These are phyloP conservation scores for Sophora flavescens DNA, from an alignment of 306 rosid genomes.

Conservation along the genomic window DNA sequence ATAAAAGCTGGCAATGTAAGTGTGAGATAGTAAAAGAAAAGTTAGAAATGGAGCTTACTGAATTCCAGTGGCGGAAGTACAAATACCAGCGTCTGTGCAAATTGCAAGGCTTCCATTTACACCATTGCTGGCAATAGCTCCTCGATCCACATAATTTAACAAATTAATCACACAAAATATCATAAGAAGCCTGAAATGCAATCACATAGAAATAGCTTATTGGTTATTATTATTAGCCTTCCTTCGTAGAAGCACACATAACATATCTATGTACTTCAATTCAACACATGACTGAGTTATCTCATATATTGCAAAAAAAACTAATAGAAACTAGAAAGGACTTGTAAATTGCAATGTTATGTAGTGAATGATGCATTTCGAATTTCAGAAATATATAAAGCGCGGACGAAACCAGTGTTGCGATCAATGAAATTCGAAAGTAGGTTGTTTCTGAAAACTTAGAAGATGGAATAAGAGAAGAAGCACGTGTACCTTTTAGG, in stretches of 20 bases:
- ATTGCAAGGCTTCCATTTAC: slow-evolving; percentile 74
- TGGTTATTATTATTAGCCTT: background rate
- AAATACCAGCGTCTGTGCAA: slow-evolving; percentile 77
- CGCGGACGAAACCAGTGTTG: background rate
- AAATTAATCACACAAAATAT: slow-evolving; percentile 72
- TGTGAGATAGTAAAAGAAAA: background rate
- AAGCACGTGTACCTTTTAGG: slow-evolving; percentile 48
- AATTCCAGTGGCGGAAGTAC: slow-evolving; percentile 80
- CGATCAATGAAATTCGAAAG: no score
- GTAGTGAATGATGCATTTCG: background rate
- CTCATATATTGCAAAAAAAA: no score
- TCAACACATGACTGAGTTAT: background rate
- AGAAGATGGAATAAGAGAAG: background rate
- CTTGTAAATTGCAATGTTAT: background rate
- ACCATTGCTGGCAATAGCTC: slow-evolving; percentile 93
- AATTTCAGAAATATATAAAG: background rate
- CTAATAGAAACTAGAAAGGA: no score
- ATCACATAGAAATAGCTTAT: background rate
- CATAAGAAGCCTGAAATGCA: slow-evolving; percentile 66
- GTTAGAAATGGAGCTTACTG: slow-evolving; percentile 69
- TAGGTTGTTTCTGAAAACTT: background rate
- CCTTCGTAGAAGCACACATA: background rate
- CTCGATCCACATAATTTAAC: slow-evolving; percentile 88
- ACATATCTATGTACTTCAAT: background rate
- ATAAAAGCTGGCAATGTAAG: background rate